These are phyloP conservation scores for Penicillium sp. DNA, from an alignment of 2,329 filamentous ascomycete genomes.

Conservation along the genomic window DNA sequence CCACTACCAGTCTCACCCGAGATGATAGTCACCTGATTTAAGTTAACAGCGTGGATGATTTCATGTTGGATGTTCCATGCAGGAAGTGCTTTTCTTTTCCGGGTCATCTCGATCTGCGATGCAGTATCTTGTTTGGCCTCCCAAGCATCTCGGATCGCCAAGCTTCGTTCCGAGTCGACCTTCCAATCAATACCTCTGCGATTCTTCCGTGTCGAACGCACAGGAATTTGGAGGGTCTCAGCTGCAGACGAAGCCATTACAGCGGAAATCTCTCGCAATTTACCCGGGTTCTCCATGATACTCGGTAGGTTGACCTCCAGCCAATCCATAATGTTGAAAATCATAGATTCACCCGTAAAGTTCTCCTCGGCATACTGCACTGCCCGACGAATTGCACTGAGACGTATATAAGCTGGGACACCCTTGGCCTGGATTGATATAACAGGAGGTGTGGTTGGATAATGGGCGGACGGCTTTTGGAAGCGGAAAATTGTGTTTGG, in stretches of 20 bases:
- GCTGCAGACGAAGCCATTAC: conserved; percentile 57
- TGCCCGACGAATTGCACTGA: conserved; percentile 79
- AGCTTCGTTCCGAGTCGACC: conserved; percentile 56
- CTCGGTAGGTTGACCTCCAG: conserved; percentile 76
- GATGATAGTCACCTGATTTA: conserved; percentile 89
- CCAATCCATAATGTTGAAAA: conserved; percentile 90
- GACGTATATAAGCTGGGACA: conserved; percentile 86
- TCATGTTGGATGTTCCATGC: conserved; percentile 80
- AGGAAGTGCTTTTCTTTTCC: conserved; percentile 69
- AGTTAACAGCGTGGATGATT: conserved; percentile 71
- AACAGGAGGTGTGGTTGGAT: conserved; percentile 67
- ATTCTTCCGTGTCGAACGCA: conserved; percentile 37
- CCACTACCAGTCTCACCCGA: conserved; percentile 95
- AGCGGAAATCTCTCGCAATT: conserved; percentile 76
- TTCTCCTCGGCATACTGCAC: conserved; percentile 68
- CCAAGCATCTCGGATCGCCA: conserved; percentile 64
- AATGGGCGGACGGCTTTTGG: conserved; percentile 64
- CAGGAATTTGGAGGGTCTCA: conserved; percentile 22
- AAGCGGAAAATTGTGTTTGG: conserved; percentile 60
- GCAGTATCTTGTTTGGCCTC: conserved; percentile 61
- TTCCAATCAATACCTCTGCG: conserved; percentile 64
- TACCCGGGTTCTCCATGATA: conserved; percentile 83
- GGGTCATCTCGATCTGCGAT: conserved; percentile 71
- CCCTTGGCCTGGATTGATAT: conserved; percentile 65
- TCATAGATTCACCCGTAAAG: conserved; percentile 80